Evolutionary conservation across 1,284 basidiomycete genomes (phyloP), one percentile per base, ranked within the genome.

Genomic region (Irpex sp.): DNA sequence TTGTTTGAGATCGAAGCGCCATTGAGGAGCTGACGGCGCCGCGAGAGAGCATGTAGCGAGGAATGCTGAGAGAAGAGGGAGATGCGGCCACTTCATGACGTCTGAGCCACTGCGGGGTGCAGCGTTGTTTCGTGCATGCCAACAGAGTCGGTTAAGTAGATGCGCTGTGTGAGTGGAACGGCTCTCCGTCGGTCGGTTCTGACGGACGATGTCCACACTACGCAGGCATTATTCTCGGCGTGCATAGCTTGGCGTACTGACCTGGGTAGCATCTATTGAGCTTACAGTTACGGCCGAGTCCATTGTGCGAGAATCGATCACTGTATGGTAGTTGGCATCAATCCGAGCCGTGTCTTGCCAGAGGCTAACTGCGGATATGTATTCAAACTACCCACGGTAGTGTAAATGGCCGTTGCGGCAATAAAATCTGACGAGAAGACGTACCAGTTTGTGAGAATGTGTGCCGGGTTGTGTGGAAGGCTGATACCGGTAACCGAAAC

Each of bases 1-100:
- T 40, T 76, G 77, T 68, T 79, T 71, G 48, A 70, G 57, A 56
- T 69, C 65, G 64, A 72, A 72, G 19, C 63, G 59, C 71, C 71
- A 72, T 57, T 59, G 58, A 5, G 71, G 67, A 31, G 66, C 68
- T 1, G 57, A 58, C 6, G 65, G 66, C 4, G 66, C 68, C n/a
- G 67, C 55, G 15, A 51, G 19, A 2, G 64, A 17, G 31, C 21
- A 31, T 13, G 54, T 3, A 9, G 54, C 5, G 36, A 21, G 5
- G 21, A 56, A 17, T 37, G 54, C 5, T 2, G 11, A 36, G n/a
- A 56, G 31, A 11, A 56, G 31, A 31, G 34, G 13, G 21, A 56
- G 4, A 9, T 56, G 11, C 7, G 4, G 11, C 54, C 54, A 9
- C 54, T 13, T 37, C 13, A 9, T 15, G 1, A 31, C 9, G 31